Conservation (phyloP, 257 asterid species). For the Nicotiana attenuata region DNA sequence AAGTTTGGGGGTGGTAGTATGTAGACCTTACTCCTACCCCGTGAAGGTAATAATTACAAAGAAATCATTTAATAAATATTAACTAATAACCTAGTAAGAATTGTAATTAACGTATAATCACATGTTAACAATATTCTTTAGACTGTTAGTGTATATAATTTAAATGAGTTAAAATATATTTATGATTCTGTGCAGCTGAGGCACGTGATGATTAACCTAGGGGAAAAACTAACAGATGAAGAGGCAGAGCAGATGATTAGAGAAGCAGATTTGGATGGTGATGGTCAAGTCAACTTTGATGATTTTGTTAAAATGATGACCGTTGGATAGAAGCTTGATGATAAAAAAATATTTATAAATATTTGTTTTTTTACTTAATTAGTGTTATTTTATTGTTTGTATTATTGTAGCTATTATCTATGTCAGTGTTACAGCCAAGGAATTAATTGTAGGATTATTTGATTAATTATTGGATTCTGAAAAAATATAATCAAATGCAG, state of each 20-base stretch:
- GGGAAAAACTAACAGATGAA: constrained; percentile 38
- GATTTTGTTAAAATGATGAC: constrained; percentile 43
- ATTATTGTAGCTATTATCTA: neutral
- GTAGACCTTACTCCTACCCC: too few species aligned
- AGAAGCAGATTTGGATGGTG: constrained; percentile 46
- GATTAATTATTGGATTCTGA: neutral
- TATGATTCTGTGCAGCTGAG: constrained; percentile 22
- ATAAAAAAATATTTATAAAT: neutral
- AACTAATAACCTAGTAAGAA: too few species aligned
- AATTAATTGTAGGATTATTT: constrained; percentile 8
- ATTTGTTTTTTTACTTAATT: neutral
- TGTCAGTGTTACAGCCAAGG: neutral
- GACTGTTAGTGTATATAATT: neutral
- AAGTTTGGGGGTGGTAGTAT: too few species aligned
- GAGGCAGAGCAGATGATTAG: constrained; percentile 42
- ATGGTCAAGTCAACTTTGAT: constrained; percentile 47
- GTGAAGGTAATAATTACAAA: too few species aligned
- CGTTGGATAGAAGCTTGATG: constrained; percentile 10
- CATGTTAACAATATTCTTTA: too few species aligned
- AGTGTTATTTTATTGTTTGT: neutral
- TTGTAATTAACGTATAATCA: too few species aligned
- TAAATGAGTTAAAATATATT: neutral
- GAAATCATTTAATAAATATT: neutral
- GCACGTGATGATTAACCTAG: constrained; percentile 43
- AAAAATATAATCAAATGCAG: neutral